Conservation (phyloP, 1,139 yeast species). For the Tardiomyces digboiensis region DNA sequence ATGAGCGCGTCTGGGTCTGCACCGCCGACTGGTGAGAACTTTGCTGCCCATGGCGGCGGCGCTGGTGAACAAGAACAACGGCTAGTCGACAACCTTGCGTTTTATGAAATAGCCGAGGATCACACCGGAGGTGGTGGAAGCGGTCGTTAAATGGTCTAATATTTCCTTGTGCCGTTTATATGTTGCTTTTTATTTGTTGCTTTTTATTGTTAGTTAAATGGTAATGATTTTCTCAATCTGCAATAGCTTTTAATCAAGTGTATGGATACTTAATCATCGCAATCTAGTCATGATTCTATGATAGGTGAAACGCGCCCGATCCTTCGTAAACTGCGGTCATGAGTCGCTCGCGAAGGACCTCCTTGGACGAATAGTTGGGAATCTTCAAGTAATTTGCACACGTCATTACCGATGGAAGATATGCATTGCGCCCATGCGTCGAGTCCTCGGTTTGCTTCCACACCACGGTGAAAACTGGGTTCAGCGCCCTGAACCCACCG, state of each 20-base stretch:
- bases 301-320: slow-evolving; percentile 76
- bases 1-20: not conserved
- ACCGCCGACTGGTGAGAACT: not conserved
- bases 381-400: slow-evolving; percentile 91
- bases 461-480: slow-evolving; percentile 84
- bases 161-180: too few species aligned
- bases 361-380: slow-evolving; percentile 66
- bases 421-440: slow-evolving; percentile 55
- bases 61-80: not conserved
- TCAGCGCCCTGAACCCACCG: slow-evolving; percentile 82
- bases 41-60: not conserved
- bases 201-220: too few species aligned
- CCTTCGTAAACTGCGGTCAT: slow-evolving; percentile 78
- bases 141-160: too few species aligned
- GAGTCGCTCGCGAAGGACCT: slow-evolving; percentile 48
- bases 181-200: too few species aligned
- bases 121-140: too few species aligned
- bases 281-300: too few species aligned
- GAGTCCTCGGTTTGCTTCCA: slow-evolving; percentile 49
- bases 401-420: slow-evolving; percentile 96
- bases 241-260: too few species aligned
- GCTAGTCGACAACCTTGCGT: not conserved
- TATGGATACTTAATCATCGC: too few species aligned
- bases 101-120: too few species aligned
- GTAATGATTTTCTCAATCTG: too few species aligned